Evolutionary conservation across 2,329 filamentous ascomycete species (phyloP).

Genomic region (Paecilomyces sp.): DNA sequence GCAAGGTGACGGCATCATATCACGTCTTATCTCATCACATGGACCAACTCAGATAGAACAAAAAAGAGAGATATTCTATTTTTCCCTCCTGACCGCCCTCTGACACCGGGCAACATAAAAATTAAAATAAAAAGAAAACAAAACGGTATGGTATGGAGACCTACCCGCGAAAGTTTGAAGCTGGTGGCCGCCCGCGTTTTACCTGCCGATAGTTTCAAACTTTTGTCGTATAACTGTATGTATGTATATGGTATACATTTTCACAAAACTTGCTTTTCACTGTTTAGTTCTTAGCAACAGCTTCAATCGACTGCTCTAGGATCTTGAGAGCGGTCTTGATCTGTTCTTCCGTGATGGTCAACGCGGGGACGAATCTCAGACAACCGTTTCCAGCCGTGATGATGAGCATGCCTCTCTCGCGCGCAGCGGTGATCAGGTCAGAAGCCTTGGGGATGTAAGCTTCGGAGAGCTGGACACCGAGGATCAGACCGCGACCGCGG

Average conservation of each 20-base stretch:
- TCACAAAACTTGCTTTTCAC: neutral
- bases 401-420: slow-evolving; percentile 79
- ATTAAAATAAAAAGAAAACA: neutral
- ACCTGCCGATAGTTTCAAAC: no score
- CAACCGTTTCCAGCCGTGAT: slow-evolving; percentile 94
- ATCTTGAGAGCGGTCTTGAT: slow-evolving; percentile 72
- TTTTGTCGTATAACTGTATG: neutral
- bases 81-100: neutral
- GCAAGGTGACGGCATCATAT: neutral
- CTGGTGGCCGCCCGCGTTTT: no score
- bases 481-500: slow-evolving; percentile 74
- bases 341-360: slow-evolving; percentile 73
- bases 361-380: slow-evolving; percentile 79
- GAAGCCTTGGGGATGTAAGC: slow-evolving; percentile 50
- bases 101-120: no score
- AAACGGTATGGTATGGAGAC: neutral
- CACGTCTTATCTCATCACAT: neutral
- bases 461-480: slow-evolving; percentile 74
- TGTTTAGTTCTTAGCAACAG: slow-evolving; percentile 29
- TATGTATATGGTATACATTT: neutral
- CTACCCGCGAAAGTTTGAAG: no score
- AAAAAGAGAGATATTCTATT: neutral
- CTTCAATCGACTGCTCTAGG: slow-evolving; percentile 59
- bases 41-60: no score
- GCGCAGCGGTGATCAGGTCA: slow-evolving; percentile 70